Evolutionary conservation across 2,329 filamentous ascomycete genomes (phyloP).

Genomic region (Intubia oerlemansii): DNA sequence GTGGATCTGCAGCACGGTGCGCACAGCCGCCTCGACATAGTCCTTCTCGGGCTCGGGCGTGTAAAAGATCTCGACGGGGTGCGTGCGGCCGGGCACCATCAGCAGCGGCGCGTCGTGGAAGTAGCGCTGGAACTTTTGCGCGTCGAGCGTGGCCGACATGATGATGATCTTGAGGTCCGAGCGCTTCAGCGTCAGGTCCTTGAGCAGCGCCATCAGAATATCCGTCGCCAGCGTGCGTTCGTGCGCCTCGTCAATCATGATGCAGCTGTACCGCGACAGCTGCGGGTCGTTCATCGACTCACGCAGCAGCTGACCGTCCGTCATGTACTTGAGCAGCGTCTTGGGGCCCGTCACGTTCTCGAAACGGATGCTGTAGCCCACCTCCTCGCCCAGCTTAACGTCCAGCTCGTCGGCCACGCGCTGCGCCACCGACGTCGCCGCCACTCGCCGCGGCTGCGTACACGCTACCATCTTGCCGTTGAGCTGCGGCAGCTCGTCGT

Average conservation of each 20-base stretch:
- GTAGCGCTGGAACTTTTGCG: constrained; percentile 93
- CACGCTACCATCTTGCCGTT: constrained; percentile 83
- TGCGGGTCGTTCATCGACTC: constrained; percentile 94
- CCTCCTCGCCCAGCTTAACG: constrained; percentile 76
- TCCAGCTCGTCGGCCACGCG: constrained; percentile 97
- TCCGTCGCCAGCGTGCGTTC: constrained; percentile 93
- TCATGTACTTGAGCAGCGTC: constrained; percentile 98
- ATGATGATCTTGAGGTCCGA: constrained; percentile 94
- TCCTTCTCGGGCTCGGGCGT: constrained; percentile 90
- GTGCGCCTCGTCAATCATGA: constrained; percentile 97
- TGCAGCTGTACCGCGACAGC: constrained; percentile 82
- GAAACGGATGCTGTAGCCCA: constrained; percentile 97
- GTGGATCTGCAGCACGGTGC: constrained; percentile 93
- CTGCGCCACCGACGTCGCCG: constrained; percentile 95
- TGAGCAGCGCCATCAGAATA: constrained; percentile 89
- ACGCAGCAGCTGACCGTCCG: constrained; percentile 90
- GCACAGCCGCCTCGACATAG: constrained; percentile 85
- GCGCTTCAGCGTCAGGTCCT: constrained; percentile 64
- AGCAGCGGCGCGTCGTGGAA: constrained; percentile 88
- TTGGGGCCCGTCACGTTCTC: constrained; percentile 80
- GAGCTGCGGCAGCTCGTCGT: constrained; percentile 79
- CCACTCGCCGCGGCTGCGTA: constrained; percentile 92
- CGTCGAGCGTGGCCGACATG: constrained; percentile 95
- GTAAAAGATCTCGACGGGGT: constrained; percentile 97
- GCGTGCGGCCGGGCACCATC: constrained; percentile 82